These are phyloP conservation scores for Beta macrorhiza DNA, from an alignment of 179 eudicot species.

Conservation along the genomic window DNA sequence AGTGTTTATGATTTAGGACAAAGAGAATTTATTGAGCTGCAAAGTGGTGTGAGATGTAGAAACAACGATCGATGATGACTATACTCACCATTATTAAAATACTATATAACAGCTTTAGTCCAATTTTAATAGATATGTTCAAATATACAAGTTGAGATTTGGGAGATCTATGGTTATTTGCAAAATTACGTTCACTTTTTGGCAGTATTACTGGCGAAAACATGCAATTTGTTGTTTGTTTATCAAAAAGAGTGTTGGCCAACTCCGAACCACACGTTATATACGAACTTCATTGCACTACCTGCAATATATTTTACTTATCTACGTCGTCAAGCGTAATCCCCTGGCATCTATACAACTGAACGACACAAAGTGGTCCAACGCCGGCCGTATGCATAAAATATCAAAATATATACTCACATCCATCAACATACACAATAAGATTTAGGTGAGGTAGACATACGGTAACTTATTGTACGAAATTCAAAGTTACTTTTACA, in stretches of 20 bases:
- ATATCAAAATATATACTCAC: not conserved
- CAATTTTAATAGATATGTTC: constrained; percentile 1
- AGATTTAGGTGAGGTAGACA: too few relatives aligned
- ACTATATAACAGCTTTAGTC: not conserved
- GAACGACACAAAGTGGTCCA: not conserved
- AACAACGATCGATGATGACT: not conserved
- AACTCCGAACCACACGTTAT: constrained; percentile 24
- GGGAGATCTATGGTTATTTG: constrained; percentile 11
- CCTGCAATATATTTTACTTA: not conserved
- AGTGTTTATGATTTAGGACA: not conserved
- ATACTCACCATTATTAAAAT: not conserved
- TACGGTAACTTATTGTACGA: too few relatives aligned
- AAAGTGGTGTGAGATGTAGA: not conserved
- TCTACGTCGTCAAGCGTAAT: too few relatives aligned
- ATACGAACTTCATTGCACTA: constrained; percentile 13
- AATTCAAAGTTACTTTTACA: too few relatives aligned
- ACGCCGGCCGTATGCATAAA: not conserved
- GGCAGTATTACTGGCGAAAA: constrained; percentile 20
- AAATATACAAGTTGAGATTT: constrained; percentile 28
- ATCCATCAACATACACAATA: too few relatives aligned
- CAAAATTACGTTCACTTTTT: constrained; percentile 11
- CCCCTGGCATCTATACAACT: not conserved
- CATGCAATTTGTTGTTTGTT: constrained; percentile 25
- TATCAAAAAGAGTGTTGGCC: constrained; percentile 24
- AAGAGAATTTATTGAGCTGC: not conserved